Evolutionary conservation across 1,284 basidiomycete genomes (phyloP).

Genomic region (Sporisorium scitamineum): DNA sequence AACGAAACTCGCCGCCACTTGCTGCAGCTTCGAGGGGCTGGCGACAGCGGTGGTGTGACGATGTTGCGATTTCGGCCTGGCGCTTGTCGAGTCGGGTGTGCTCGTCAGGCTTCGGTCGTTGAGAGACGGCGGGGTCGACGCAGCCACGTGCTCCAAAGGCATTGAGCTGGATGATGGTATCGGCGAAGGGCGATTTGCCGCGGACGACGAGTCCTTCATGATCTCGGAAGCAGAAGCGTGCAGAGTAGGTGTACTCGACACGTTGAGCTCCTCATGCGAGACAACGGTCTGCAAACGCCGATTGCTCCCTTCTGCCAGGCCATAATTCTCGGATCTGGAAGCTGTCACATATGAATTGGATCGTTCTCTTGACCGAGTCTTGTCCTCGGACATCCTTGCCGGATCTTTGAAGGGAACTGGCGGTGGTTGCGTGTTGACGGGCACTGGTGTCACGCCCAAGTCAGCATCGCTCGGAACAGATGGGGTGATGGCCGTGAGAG

Average conservation of each 20-base stretch:
- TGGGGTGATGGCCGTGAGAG: background rate
- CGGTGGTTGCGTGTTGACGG: conserved; percentile 12
- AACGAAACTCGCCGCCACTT: conserved; percentile 24
- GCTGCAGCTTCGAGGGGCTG: conserved; percentile 38
- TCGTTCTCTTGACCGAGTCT: conserved; percentile 9
- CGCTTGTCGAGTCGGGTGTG: conserved; percentile 22
- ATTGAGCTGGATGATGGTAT: conserved; percentile 5
- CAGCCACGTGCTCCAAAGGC: background rate
- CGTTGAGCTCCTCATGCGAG: conserved; percentile 45
- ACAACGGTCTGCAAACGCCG: conserved; percentile 46
- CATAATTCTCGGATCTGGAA: conserved; percentile 27
- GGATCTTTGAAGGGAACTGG: conserved; percentile 44
- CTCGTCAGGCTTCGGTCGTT: conserved; percentile 28
- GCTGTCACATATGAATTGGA: conserved; percentile 8
- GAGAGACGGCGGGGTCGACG: conserved; percentile 8
- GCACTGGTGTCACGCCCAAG: background rate
- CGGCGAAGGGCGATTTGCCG: background rate
- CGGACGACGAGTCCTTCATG: background rate
- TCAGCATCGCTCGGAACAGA: background rate
- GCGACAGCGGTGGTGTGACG: conserved; percentile 40
- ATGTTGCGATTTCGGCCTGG: conserved; percentile 39
- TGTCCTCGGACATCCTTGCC: conserved; percentile 30
- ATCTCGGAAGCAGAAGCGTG: conserved; percentile 22
- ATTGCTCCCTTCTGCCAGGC: conserved; percentile 18
- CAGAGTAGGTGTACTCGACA: conserved; percentile 2